Evolutionary conservation across 179 eudicot genomes (phyloP).

Genomic region (Corrigiola litoralis): DNA sequence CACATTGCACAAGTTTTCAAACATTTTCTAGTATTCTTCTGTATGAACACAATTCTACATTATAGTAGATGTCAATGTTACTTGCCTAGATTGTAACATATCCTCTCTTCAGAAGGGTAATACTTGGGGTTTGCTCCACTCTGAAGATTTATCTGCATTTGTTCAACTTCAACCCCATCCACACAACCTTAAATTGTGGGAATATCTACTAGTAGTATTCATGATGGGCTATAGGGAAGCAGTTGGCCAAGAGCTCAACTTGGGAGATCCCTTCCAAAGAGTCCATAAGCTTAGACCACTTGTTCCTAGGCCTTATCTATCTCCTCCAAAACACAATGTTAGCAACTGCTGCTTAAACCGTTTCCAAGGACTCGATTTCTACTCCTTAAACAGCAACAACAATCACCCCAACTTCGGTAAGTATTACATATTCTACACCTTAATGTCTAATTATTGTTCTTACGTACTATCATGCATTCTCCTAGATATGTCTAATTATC

Average conservation of each 20-base stretch:
- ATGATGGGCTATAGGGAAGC: slow-evolving; percentile 35
- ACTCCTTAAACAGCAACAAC: background rate
- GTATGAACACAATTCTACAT: background rate
- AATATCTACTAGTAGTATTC: too few species aligned
- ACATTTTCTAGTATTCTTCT: background rate
- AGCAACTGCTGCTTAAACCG: slow-evolving; percentile 4
- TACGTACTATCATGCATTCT: background rate
- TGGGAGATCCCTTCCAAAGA: slow-evolving; percentile 25
- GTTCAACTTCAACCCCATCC: slow-evolving; percentile 8
- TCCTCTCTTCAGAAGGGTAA: background rate
- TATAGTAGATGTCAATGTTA: slow-evolving; percentile 1
- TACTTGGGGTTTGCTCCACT: slow-evolving; percentile 1
- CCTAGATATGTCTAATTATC: background rate
- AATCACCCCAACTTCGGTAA: slow-evolving; percentile 14
- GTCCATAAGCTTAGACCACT: slow-evolving; percentile 49
- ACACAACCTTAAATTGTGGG: too few species aligned
- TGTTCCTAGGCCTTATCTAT: slow-evolving; percentile 34
- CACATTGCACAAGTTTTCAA: slow-evolving; percentile 20
- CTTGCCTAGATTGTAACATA: background rate
- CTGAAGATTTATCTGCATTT: slow-evolving; percentile 3
- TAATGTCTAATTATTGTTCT: background rate
- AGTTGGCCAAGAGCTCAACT: slow-evolving; percentile 25
- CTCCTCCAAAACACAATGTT: slow-evolving; percentile 3
- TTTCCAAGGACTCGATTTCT: slow-evolving; percentile 4
- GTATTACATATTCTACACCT: background rate